A percentile compares a stretch with the other conserved stretches of the same genome.
These are phyloP conservation scores for Rhododendron vialii DNA, from an alignment of 148 eudicot genomes.

Conservation along the genomic window DNA sequence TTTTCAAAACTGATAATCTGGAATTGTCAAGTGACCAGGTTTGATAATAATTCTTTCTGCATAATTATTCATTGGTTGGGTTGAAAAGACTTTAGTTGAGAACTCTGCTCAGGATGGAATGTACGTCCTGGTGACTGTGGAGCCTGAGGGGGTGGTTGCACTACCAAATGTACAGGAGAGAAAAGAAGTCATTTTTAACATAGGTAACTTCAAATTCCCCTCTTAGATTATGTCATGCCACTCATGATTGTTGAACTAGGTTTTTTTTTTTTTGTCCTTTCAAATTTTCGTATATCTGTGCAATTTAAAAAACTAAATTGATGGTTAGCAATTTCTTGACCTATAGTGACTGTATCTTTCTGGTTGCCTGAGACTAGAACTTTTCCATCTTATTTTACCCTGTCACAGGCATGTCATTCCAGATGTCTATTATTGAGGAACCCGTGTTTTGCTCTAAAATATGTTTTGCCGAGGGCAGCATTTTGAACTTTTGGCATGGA, in stretches of 20 bases:
- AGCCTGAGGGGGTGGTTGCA: constrained; percentile 87
- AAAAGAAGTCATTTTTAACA: constrained; percentile 60
- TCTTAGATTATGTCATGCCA: not conserved
- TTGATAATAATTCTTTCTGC: constrained; percentile 13
- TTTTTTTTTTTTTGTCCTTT: not conserved
- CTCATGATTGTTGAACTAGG: not conserved
- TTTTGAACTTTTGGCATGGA: not conserved
- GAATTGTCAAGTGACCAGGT: constrained; percentile 44
- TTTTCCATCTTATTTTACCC: not conserved
- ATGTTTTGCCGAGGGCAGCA: not conserved
- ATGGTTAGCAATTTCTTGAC: not conserved
- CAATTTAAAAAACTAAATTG: not conserved
- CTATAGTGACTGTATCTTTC: not conserved
- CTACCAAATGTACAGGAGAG: constrained; percentile 62
- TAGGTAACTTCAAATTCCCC: constrained; percentile 41
- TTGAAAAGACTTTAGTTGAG: constrained; percentile 8
- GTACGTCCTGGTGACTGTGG: constrained; percentile 60
- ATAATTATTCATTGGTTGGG: not conserved
- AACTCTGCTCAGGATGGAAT: constrained; percentile 40
- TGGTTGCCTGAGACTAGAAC: not conserved
- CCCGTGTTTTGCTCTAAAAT: not conserved
- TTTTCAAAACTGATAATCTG: constrained; percentile 57
- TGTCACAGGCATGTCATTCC: not conserved
- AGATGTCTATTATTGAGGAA: not conserved
- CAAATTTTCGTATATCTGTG: not conserved